phyloP scores from a whole-genome alignment of 2,329 filamentous ascomycete species.

The Stachybotrys chlorohalonatus region DNA sequence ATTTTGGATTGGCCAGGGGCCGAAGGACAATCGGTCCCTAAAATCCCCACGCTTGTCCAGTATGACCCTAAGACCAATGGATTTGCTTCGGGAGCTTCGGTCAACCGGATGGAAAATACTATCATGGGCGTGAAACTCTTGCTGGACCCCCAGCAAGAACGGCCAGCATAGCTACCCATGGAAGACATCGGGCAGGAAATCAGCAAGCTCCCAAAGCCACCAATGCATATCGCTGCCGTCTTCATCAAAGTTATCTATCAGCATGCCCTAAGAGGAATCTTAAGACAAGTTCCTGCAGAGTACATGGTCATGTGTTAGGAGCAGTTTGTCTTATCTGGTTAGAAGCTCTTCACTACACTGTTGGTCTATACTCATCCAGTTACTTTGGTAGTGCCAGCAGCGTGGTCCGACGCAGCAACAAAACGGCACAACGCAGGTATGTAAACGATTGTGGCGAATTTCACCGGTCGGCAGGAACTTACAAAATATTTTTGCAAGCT shows the following conservation, averaged over 20 bases:
- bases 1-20: slow-evolving; percentile 10
- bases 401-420: slow-evolving; percentile 11
- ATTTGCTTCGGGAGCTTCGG: slow-evolving; percentile 7
- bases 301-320: slow-evolving; percentile 8
- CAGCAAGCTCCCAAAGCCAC: slow-evolving; percentile 6
- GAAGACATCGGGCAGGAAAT: slow-evolving; percentile 1
- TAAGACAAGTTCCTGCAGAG: slow-evolving; percentile 4
- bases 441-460: background rate
- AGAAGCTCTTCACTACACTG: background rate
- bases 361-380: background rate
- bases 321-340: slow-evolving; percentile 8
- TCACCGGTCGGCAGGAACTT: background rate
- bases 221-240: slow-evolving; percentile 8
- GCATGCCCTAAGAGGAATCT: slow-evolving; percentile 7
- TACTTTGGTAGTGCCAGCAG: slow-evolving; percentile 5
- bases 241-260: slow-evolving; percentile 6
- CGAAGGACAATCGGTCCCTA: slow-evolving; percentile 3
- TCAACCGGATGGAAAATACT: slow-evolving; percentile 1
- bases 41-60: slow-evolving; percentile 10
- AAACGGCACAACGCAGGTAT: slow-evolving; percentile 7
- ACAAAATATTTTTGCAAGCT: slow-evolving; percentile 2
- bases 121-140: slow-evolving; percentile 11
- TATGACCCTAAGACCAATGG: slow-evolving; percentile 2
- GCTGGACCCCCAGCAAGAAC: slow-evolving; percentile 6
- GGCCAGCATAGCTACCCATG: slow-evolving; percentile 5